Evolutionary conservation across 768 basidiomycete genomes (phyloP), one percentile per base, ranked within the genome.

Genomic region (Tulasnella sp.): DNA sequence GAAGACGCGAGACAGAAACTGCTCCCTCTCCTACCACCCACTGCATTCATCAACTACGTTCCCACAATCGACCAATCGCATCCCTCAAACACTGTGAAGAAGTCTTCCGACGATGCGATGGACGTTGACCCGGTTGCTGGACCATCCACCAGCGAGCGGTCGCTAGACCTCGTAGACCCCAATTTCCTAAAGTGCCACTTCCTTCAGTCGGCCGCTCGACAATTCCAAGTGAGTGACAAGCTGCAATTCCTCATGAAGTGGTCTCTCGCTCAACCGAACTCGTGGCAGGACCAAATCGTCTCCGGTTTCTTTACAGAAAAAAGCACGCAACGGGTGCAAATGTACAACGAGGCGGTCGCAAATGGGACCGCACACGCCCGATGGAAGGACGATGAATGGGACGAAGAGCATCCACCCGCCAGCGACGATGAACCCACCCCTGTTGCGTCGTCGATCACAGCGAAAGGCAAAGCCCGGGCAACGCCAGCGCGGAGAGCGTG

Each of bases 371-470:
- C 86, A 39, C 83, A 86, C 36, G 87, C 84, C 14, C 82, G 85
- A 42, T 88, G 87, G 86, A 89, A 89, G 76, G 88, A 89, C 75
- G 85, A 88, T 39, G 82, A 81, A 39, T 89, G 88, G 88, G 83
- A 83, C 64, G 78, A 77, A 42, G 83, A 84, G 5, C 83, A 86
- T 69, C 59, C 71, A 42, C 29, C 74, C n/a, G 37, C 67, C 42
- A 59, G 44, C 29, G 71, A 72, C 59, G 76, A 77, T 42, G 67
- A 73, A 67, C 26, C 42, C 29, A 12, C 12, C n/a, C 64, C n/a
- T n/a, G n/a, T 32, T 3, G 47, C 22, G 19, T 19, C 35, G 5
- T n/a, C 39, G 42, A 36, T 11, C n/a, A 32, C 36, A 34, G 37
- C 42, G 19, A 41, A 70, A 22, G 69, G 69, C 42, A 44, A 41